Percentiles rank a stretch among this genome's conserved stretches.
Evolutionary conservation across 805 yeast genomes (phyloP).

Genomic region (Soucietia sequanensis): DNA sequence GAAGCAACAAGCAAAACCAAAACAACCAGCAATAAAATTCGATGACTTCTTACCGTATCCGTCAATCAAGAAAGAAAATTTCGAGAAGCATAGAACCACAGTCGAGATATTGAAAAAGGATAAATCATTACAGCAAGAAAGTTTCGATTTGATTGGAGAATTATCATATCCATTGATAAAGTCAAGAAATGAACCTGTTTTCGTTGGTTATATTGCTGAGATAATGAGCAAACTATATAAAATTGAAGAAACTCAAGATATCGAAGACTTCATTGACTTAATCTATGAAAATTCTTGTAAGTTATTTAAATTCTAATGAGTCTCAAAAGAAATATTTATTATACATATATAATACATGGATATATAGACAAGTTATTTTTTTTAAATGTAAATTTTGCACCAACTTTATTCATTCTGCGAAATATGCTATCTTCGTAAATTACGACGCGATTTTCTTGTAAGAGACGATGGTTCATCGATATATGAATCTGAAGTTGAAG

Average conservation of each 20-base stretch:
- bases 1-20: constrained; percentile 18
- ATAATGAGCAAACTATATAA: constrained; percentile 34
- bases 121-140: constrained; percentile 22
- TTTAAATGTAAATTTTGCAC: too few species aligned
- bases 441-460: too few species aligned
- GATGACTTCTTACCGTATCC: constrained; percentile 62
- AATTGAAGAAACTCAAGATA: constrained; percentile 23
- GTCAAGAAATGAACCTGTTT: constrained; percentile 91
- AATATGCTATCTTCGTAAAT: too few species aligned
- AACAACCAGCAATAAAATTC: constrained; percentile 24
- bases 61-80: constrained; percentile 64
- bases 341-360: too few species aligned
- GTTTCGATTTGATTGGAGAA: constrained; percentile 17
- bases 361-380: too few species aligned
- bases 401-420: too few species aligned
- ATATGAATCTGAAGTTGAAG: too few species aligned
- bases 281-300: constrained; percentile 36
- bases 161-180: constrained; percentile 56
- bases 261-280: constrained; percentile 31
- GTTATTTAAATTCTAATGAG: constrained; percentile 20
- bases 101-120: constrained; percentile 10
- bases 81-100: constrained; percentile 26
- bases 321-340: too few species aligned
- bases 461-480: too few species aligned
- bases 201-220: constrained; percentile 75